Evolutionary conservation across 306 rosid genomes (phyloP).

Genomic region (Benincasa hispida): DNA sequence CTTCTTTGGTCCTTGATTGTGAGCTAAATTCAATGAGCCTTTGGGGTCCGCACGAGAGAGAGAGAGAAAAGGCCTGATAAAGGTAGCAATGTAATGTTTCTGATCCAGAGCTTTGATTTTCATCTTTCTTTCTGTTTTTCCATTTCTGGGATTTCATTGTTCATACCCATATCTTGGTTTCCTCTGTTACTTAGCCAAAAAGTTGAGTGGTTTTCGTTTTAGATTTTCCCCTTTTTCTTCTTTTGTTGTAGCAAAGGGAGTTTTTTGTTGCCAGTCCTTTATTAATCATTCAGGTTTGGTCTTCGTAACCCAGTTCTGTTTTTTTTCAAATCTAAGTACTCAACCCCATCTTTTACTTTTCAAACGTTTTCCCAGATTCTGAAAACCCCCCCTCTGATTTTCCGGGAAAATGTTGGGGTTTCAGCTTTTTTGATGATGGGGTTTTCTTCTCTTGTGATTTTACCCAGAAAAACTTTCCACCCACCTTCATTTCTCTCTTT

Average conservation of each 20-base stretch:
- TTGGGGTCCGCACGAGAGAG: constrained; percentile 10
- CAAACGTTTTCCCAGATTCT: constrained; percentile 5
- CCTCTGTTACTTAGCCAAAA: background rate
- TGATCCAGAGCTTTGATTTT: background rate
- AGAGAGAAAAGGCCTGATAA: constrained; percentile 5
- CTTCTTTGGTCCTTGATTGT: background rate
- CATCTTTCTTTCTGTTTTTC: background rate
- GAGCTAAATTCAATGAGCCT: constrained; percentile 12
- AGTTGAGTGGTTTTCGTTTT: background rate
- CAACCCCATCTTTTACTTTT: background rate
- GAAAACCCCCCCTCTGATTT: background rate
- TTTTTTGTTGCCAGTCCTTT: background rate
- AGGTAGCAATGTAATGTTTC: background rate
- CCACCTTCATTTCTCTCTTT: background rate
- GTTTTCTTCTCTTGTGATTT: background rate
- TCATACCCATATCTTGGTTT: background rate
- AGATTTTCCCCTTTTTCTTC: background rate
- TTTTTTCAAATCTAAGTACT: background rate
- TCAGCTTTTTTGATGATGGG: background rate
- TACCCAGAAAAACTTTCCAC: background rate
- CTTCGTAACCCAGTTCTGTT: background rate
- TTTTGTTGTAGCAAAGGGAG: background rate
- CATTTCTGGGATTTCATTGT: background rate
- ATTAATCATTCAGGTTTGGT: background rate
- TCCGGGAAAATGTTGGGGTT: background rate